Evolutionary conservation across 2,329 filamentous ascomycete species (phyloP), one percentile per base, ranked within the genome.

Genomic region (Colletotrichum tofieldiae): DNA sequence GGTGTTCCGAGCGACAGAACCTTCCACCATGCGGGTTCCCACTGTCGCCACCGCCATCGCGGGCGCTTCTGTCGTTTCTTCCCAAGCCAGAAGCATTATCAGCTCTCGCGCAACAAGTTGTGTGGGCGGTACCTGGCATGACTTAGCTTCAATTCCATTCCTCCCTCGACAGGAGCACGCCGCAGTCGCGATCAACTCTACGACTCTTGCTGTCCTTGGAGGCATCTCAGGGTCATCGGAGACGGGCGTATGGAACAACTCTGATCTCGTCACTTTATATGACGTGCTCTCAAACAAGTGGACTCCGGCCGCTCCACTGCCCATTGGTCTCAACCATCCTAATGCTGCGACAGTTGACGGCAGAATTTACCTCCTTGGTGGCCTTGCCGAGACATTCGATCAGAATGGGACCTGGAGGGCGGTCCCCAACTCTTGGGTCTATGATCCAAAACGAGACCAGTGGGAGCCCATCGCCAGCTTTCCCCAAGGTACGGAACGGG

Each of bases 331-430:
- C 14, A 84, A 82, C 63, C 82, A 84, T 62, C 76, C 78, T 47
- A 85, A 85, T 60, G 78, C 77, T 26, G 83, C 80, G 11, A 79
- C 74, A 0, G 76, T 82, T 4, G 71, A 80, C 58, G 79, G 78
- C 49, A 82, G 80, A 66, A 77, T 84, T 20, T 84, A 84, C 67
- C 56, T 84, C 0, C 75, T 85, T 4, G 83, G 84, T 6, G 82
- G 81, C 0, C 76, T 84, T 3, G 75, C 75, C 3, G 76, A 74
- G 76, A 7, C 79, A 76, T 71, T 77, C 80, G 1, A 63, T 9
- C 9, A 51, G 18, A 63, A 49, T 12, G 60, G 43, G 20, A 63
- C 60, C 4, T 63, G 60, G 60, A 41, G 60, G 9, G 60, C 41
- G 23, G 47, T 41, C 4, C 60, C 60, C 6, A 43, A 62, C 14